These are phyloP conservation scores for Przewalskia tangutica DNA, from an alignment of 257 asterid species.

Conservation along the genomic window DNA sequence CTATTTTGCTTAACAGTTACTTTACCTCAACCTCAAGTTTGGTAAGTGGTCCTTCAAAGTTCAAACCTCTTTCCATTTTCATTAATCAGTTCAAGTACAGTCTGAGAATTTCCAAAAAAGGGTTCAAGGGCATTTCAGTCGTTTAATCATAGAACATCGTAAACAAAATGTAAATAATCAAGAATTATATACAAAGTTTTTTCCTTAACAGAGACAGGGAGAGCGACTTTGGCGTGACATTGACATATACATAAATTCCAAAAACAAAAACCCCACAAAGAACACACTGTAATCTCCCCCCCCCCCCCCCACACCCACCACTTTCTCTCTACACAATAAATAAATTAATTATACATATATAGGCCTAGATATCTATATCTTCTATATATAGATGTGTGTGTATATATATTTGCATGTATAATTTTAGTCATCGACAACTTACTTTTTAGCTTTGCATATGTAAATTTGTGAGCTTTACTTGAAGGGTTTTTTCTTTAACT, in stretches of 20 bases:
- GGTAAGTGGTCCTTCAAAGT: not conserved
- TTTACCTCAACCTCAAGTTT: not conserved
- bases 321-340: not conserved
- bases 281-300: not conserved
- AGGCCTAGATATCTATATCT: not conserved
- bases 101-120: not conserved
- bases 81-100: not conserved
- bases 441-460: not conserved
- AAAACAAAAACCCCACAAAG: not conserved
- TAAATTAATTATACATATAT: too few relatives aligned
- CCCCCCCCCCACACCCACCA: not conserved
- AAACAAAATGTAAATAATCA: slow-evolving; percentile 1
- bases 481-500: not conserved
- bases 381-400: not conserved
- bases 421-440: not conserved
- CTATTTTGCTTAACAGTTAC: too few relatives aligned
- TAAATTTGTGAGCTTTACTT: not conserved
- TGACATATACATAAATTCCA: slow-evolving; percentile 18
- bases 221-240: slow-evolving; percentile 37
- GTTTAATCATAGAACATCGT: not conserved
- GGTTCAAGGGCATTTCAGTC: slow-evolving; percentile 14
- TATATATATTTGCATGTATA: not conserved
- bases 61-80: not conserved
- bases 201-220: slow-evolving; percentile 34
- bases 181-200: slow-evolving; percentile 5